These are phyloP conservation scores for Cubamyces sp. DNA, from an alignment of 768 basidiomycete genomes.

Conservation along the genomic window DNA sequence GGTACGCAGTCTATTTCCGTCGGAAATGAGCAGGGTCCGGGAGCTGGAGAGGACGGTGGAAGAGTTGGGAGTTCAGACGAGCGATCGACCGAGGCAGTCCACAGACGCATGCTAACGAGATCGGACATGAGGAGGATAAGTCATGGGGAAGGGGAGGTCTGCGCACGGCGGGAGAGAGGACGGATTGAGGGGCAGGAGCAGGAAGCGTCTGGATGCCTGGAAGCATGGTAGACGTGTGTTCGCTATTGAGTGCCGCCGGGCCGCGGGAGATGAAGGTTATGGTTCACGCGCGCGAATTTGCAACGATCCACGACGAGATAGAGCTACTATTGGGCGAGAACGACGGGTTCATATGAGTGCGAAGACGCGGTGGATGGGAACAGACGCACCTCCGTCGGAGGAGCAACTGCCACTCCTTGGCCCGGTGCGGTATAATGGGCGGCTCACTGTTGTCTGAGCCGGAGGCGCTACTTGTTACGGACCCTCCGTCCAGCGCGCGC, in stretches of 20 bases:
- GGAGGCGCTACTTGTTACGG: no score
- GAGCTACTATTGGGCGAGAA: constrained; percentile 13
- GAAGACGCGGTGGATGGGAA: constrained; percentile 21
- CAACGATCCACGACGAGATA: constrained; percentile 16
- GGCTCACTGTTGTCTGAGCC: no score
- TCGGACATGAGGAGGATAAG: constrained; percentile 20
- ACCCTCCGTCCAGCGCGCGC: no score
- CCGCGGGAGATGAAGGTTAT: constrained; percentile 19
- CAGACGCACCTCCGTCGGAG: constrained; percentile 9
- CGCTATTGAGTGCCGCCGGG: constrained; percentile 22
- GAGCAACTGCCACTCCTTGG: not conserved
- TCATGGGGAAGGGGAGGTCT: constrained; percentile 14
- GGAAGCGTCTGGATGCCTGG: constrained; percentile 18
- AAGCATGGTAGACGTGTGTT: constrained; percentile 24
- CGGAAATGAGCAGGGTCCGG: constrained; percentile 9
- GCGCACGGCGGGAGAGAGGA: constrained; percentile 12
- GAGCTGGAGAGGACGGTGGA: not conserved
- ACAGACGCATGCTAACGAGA: constrained; percentile 2
- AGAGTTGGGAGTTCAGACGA: constrained; percentile 1
- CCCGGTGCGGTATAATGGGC: not conserved
- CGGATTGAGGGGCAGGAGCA: constrained; percentile 22
- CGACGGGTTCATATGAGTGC: constrained; percentile 1
- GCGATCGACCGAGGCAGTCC: constrained; percentile 5
- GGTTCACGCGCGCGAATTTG: constrained; percentile 13
- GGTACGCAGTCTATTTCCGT: constrained; percentile 15